phyloP scores from a whole-genome alignment of 208 protist species.

The Herpetomonas samuelpessoai region DNA sequence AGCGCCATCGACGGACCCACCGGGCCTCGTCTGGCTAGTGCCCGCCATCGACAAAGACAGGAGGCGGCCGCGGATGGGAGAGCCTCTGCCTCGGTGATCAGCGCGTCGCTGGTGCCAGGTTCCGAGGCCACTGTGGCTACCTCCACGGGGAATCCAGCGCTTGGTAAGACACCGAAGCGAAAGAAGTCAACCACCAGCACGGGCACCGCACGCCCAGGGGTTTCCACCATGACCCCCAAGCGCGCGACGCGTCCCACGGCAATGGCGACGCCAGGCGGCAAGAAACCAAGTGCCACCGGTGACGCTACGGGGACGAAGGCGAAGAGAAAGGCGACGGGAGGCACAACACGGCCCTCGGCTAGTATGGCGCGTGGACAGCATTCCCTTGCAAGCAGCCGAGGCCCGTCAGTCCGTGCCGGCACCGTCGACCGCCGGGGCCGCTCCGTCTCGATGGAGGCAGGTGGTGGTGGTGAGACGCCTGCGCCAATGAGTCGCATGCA shows the following conservation, averaged over 20 bases:
- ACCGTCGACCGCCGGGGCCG: background rate
- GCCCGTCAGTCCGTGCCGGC: background rate
- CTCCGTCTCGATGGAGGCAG: background rate
- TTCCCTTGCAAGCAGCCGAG: background rate
- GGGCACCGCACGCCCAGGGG: background rate
- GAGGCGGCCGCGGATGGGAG: too few species aligned
- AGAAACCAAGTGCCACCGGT: too few species aligned
- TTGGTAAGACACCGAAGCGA: background rate
- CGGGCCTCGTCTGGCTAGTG: too few species aligned
- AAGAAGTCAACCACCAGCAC: background rate
- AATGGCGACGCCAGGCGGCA: too few species aligned
- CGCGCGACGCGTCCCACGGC: too few species aligned
- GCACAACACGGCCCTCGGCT: background rate
- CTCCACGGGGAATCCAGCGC: too few species aligned
- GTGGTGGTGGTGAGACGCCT: background rate
- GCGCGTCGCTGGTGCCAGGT: too few species aligned
- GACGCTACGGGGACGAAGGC: too few species aligned
- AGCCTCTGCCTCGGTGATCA: too few species aligned
- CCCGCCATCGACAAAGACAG: too few species aligned
- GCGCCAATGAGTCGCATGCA: slow-evolving; percentile 4
- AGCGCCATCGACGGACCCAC: slow-evolving; percentile 3
- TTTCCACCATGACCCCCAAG: background rate
- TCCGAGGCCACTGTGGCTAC: too few species aligned
- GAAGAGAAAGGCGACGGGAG: too few species aligned
- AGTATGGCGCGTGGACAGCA: background rate